A percentile compares a stretch with the other conserved stretches of the same genome.
These are phyloP conservation scores for Trametes hirsuta DNA, from an alignment of 1,284 basidiomycete species.

Conservation along the genomic window DNA sequence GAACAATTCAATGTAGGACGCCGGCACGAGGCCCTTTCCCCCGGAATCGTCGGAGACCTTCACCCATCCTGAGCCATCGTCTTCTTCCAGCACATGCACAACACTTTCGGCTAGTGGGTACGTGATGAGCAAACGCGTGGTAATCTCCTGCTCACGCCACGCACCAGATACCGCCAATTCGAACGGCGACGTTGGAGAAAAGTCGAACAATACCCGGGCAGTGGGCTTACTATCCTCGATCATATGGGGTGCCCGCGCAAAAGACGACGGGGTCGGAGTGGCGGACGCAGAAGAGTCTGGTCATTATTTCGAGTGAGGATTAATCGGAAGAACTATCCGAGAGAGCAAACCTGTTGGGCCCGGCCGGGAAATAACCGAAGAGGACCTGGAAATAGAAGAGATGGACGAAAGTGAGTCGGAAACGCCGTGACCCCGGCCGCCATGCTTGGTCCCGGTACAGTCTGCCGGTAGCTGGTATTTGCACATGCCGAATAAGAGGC, in stretches of 20 bases:
- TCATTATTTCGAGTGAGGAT: background rate
- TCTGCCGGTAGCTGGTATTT: conserved; percentile 72
- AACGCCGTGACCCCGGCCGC: conserved; percentile 21
- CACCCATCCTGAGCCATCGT: conserved; percentile 87
- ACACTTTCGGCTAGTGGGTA: conserved; percentile 53
- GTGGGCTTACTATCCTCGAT: conserved; percentile 48
- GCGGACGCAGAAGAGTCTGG: conserved; percentile 21
- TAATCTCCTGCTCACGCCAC: conserved; percentile 7
- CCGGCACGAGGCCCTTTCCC: conserved; percentile 75
- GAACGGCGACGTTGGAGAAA: conserved; percentile 71
- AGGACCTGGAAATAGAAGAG: conserved; percentile 31
- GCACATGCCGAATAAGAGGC: conserved; percentile 3
- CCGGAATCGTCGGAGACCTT: conserved; percentile 66
- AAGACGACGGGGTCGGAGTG: conserved; percentile 57
- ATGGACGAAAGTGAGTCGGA: conserved; percentile 29
- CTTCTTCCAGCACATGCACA: conserved; percentile 70
- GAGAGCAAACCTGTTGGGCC: conserved; percentile 32
- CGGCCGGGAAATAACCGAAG: conserved; percentile 37
- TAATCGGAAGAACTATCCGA: background rate
- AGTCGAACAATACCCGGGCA: conserved; percentile 72
- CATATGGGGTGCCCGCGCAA: conserved; percentile 46
- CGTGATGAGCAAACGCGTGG: conserved; percentile 18
- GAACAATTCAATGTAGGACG: conserved; percentile 65
- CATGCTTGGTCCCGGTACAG: conserved; percentile 46
- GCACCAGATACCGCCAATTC: conserved; percentile 70